A percentile compares a stretch with the other conserved stretches of the same genome.
Evolutionary conservation across 2,329 filamentous ascomycete genomes (phyloP).

Genomic region (Exophiala aquamarina): DNA sequence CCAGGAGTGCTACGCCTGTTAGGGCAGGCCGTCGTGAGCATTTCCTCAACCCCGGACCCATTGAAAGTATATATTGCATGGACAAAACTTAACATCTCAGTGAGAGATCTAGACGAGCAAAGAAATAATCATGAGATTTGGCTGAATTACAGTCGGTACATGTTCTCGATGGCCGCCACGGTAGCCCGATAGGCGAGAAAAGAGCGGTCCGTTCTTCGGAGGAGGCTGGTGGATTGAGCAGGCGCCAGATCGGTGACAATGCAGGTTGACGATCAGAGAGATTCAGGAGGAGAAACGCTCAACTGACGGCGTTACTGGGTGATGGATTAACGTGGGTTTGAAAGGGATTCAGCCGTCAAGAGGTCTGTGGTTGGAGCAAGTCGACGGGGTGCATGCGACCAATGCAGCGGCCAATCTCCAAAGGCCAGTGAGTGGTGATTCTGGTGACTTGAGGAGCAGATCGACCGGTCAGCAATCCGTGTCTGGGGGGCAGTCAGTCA

Average conservation of each 20-base stretch:
- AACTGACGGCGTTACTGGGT: constrained; percentile 13
- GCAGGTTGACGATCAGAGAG: constrained; percentile 6
- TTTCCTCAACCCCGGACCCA: neutral
- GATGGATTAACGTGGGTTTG: constrained; percentile 17
- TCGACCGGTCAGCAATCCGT: neutral
- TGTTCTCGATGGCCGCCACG: too few species aligned
- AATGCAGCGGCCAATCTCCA: constrained; percentile 21
- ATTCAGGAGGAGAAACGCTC: constrained; percentile 5
- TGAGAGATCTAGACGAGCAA: too few species aligned
- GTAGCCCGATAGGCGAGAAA: too few species aligned
- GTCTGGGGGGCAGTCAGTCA: neutral
- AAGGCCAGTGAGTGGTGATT: constrained; percentile 12
- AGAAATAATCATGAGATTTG: too few species aligned
- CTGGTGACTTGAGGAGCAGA: neutral
- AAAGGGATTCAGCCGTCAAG: constrained; percentile 10
- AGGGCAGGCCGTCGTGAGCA: too few species aligned
- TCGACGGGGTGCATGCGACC: constrained; percentile 19
- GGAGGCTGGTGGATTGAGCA: constrained; percentile 2
- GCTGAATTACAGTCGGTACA: too few species aligned
- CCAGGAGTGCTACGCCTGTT: too few species aligned
- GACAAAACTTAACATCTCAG: too few species aligned
- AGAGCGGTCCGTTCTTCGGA: too few species aligned
- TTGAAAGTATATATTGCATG: neutral
- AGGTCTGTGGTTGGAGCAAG: constrained; percentile 20
- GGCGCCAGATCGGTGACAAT: constrained; percentile 18